Conservation (phyloP, 2,329 filamentous ascomycete genomes). For the Onygenales sp. region DNA sequence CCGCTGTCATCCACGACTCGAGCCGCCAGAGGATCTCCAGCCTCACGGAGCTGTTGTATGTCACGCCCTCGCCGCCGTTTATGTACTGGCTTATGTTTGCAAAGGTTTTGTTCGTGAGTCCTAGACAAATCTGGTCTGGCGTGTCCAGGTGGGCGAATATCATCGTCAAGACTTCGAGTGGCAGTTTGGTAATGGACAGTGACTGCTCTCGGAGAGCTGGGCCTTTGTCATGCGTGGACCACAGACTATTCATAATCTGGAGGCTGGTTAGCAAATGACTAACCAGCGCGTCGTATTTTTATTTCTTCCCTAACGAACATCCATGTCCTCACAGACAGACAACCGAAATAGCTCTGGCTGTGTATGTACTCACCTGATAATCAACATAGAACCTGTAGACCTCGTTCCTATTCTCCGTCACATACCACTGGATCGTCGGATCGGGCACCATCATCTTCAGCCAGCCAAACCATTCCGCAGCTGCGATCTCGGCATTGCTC, state of each 20-base stretch:
- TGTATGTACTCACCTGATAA: background rate
- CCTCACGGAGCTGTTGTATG: constrained; percentile 4
- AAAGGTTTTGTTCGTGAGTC: constrained; percentile 6
- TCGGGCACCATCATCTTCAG: background rate
- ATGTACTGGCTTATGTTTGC: constrained; percentile 1
- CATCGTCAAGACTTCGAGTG: background rate
- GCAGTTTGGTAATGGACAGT: constrained; percentile 1
- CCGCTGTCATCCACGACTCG: constrained; percentile 3
- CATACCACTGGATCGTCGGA: background rate
- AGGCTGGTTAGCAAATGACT: too few species aligned
- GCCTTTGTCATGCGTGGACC: background rate
- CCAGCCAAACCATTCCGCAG: background rate
- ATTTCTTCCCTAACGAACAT: too few species aligned
- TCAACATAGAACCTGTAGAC: constrained; percentile 1
- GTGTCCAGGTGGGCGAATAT: constrained; percentile 9
- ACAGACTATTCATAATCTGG: background rate
- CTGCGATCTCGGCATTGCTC: background rate
- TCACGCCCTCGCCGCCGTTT: background rate
- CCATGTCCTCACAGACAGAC: too few species aligned
- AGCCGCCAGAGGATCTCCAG: constrained; percentile 8
- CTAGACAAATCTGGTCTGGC: constrained; percentile 7
- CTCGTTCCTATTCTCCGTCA: background rate
- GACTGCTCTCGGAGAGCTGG: background rate
- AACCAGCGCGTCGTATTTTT: too few species aligned
- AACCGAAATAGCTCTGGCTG: background rate